Conservation (phyloP, 805 yeast species). For the Ogataea corticis region DNA sequence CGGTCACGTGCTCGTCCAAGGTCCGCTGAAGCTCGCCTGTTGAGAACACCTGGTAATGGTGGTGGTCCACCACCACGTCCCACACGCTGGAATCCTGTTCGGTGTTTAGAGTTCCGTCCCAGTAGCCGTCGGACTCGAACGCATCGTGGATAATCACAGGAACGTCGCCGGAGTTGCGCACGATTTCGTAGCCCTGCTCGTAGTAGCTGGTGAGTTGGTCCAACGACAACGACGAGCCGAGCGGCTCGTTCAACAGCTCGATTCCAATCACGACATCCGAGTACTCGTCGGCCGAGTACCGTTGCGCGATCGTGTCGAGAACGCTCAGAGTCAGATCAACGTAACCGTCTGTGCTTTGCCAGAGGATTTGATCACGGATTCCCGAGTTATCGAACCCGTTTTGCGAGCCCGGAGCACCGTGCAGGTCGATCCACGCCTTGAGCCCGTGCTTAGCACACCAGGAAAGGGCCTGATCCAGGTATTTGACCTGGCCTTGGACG, state of each 20-base stretch:
- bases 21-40: constrained; percentile 56
- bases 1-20: constrained; percentile 62
- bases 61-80: constrained; percentile 83
- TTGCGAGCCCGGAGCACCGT: constrained; percentile 97
- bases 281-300: constrained; percentile 63
- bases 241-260: constrained; percentile 87
- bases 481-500: constrained; percentile 75
- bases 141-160: constrained; percentile 77
- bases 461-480: constrained; percentile 70
- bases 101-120: constrained; percentile 56
- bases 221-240: constrained; percentile 68
- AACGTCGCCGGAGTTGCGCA: constrained; percentile 51
- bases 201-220: constrained; percentile 59
- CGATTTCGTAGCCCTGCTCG: constrained; percentile 58
- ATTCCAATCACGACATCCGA: constrained; percentile 78
- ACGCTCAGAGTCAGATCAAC: constrained; percentile 55
- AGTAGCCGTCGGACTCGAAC: constrained; percentile 55
- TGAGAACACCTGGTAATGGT: constrained; percentile 85
- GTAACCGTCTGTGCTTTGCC: constrained; percentile 49
- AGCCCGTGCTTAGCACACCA: constrained; percentile 69
- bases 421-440: constrained; percentile 88
- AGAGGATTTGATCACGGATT: constrained; percentile 57
- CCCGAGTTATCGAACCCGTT: constrained; percentile 97
- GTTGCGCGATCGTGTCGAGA: constrained; percentile 52
- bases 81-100: constrained; percentile 36